Base-by-base conservation (phyloP, 2,329 filamentous ascomycete genomes). In the Cercospora zeae-maydis region DNA sequence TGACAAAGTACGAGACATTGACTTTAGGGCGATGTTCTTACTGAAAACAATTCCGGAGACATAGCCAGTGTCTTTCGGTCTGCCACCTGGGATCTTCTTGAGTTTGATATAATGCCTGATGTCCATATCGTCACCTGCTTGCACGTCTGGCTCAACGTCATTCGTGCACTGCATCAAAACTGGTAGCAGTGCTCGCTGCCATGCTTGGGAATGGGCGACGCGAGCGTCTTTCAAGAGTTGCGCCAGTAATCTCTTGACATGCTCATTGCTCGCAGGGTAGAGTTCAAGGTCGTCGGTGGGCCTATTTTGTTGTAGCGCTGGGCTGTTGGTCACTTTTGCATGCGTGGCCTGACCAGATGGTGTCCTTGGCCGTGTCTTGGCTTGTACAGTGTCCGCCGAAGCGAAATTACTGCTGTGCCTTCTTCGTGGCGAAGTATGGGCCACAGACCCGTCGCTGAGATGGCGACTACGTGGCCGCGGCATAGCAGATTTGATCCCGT, bases 91-190 rank as follows among this genome's bases (percentile, higher is more conserved):
- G 11, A 99, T 95, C 74, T 96, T 96, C 75, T 99, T 99, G 31
- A 99, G 79, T 75, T 99, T 99, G 66, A 99, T 92, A 73, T 97
- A 99, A 74, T 98, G 93, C 3, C 95, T 86, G 63, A 99, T 95
- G 74, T 99, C 95, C 83, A 99, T 98, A 73, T 95, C 91, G 75
- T 99, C 95, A 30, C 92, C 93, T 60, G 86, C 85, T 61, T 92
- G 89, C 49, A 97, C 91, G 75, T 98, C 91, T 1, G 95, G 95
- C 66, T 96, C 90, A 3, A 99, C 93, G 73, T 98, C 95, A 68
- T 97, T 92, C 0, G 93, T 96, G 67, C 93, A 95, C 70, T 90
- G 90, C 21, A 97, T 81, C 19, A 99, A 82, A 58, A 99, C 96
- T 0, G 95, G 95, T 56, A 97, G 84, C 11, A 99, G 81, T 0